phyloP scores from a whole-genome alignment of 306 rosid species.

The Albizia julibrissin region DNA sequence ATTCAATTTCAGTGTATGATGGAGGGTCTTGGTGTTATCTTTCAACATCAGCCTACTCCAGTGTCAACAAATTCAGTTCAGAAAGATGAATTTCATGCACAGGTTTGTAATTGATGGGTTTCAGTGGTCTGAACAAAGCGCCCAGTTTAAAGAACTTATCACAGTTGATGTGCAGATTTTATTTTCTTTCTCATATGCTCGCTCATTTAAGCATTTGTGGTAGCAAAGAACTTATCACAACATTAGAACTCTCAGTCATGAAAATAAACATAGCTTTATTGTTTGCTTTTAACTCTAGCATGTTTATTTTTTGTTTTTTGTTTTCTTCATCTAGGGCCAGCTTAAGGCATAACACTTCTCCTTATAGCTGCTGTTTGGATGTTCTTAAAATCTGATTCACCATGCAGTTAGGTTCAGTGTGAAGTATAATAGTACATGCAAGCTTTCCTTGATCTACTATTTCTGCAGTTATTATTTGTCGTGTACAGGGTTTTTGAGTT shows the following conservation, averaged over 20 bases:
- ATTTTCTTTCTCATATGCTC: not conserved
- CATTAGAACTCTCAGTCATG: not conserved
- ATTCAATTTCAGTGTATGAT: conserved; percentile 66
- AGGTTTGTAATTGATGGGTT: conserved; percentile 56
- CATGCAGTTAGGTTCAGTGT: not conserved
- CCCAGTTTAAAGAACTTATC: conserved; percentile 7
- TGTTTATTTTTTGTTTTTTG: not conserved
- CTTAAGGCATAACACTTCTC: conserved; percentile 5
- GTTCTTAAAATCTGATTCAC: conserved; percentile 1
- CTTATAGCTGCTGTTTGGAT: not conserved
- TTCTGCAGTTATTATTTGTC: conserved; percentile 15
- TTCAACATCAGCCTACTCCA: conserved; percentile 57
- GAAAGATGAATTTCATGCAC: conserved; percentile 86
- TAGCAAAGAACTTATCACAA: not conserved
- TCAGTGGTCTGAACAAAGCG: conserved; percentile 27
- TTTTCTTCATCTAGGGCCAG: not conserved
- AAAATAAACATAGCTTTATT: not conserved
- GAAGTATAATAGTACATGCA: conserved; percentile 28
- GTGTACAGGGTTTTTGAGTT: conserved; percentile 44
- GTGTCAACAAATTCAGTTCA: conserved; percentile 54
- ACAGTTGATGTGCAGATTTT: conserved; percentile 16
- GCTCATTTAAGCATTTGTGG: not conserved
- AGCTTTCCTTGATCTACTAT: conserved; percentile 10
- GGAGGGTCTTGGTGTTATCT: conserved; percentile 78
- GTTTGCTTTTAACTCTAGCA: not conserved